Conservation (phyloP, 352 stramenopile genomes). For the Thalassiosira exigua region DNA sequence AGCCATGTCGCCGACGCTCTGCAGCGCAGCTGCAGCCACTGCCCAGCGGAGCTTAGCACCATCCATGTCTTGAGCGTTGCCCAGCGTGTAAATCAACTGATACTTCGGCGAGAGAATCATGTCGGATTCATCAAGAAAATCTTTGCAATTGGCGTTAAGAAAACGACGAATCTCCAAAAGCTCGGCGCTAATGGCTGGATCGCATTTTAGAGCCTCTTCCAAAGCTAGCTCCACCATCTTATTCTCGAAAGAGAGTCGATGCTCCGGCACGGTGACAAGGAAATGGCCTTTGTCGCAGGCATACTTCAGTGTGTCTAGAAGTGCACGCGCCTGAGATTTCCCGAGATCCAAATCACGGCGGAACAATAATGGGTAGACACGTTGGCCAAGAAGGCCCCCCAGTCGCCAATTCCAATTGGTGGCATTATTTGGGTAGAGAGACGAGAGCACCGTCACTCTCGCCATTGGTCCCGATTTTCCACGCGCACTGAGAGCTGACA, state of each 20-base stretch:
- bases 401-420: background rate
- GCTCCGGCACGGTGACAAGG: slow-evolving; percentile 19
- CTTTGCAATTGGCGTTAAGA: background rate
- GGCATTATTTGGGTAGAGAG: slow-evolving; percentile 17
- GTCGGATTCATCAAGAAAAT: slow-evolving; percentile 25
- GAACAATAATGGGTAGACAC: slow-evolving; percentile 12
- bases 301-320: background rate
- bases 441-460: slow-evolving; percentile 3
- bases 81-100: slow-evolving; percentile 21
- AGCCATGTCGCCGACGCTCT: background rate
- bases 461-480: too few relatives aligned
- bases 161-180: background rate
- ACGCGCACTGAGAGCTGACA: background rate
- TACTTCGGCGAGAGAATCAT: slow-evolving; percentile 9
- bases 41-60: background rate
- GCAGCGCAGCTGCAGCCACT: slow-evolving; percentile 2
- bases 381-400: slow-evolving; percentile 8
- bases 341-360: slow-evolving; percentile 6
- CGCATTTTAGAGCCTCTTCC: background rate
- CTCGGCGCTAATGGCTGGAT: background rate
- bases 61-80: slow-evolving; percentile 18
- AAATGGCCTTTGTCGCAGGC: background rate
- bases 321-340: background rate
- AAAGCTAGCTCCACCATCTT: slow-evolving; percentile 18
- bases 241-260: slow-evolving; percentile 24